These are phyloP conservation scores for Plasmopara muralis DNA, from an alignment of 352 stramenopile species.

Conservation along the genomic window DNA sequence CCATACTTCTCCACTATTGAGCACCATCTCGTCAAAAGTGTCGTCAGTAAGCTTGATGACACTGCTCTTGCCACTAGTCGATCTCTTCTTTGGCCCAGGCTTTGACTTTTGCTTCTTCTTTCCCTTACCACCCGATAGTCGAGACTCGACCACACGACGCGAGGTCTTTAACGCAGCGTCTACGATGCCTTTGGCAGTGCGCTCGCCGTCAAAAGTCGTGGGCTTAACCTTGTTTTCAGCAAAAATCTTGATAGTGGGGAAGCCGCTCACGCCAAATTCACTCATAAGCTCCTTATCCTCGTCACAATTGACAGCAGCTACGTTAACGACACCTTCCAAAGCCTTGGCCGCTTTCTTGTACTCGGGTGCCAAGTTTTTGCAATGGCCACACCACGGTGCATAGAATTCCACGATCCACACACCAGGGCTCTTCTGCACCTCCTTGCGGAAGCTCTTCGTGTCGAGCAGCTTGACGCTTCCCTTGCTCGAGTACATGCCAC, in stretches of 20 bases:
- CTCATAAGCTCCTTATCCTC: conserved; percentile 78
- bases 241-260: conserved; percentile 94
- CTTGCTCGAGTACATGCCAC: conserved; percentile 57
- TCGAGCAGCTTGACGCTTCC: conserved; percentile 69
- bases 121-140: conserved; percentile 51
- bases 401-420: conserved; percentile 95
- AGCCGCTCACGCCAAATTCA: conserved; percentile 87
- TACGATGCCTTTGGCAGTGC: conserved; percentile 80
- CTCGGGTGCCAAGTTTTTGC: conserved; percentile 89
- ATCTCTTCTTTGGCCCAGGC: conserved; percentile 39
- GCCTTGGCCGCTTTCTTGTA: conserved; percentile 89
- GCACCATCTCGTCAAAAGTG: conserved; percentile 87
- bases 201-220: conserved; percentile 70
- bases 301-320: conserved; percentile 82
- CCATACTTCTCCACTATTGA: conserved; percentile 88
- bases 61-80: conserved; percentile 39
- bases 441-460: conserved; percentile 57
- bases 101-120: conserved; percentile 39
- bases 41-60: conserved; percentile 89
- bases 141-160: conserved; percentile 70
- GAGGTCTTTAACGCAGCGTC: conserved; percentile 69
- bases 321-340: conserved; percentile 84
- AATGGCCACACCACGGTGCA: conserved; percentile 93
- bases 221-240: conserved; percentile 73
- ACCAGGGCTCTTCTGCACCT: conserved; percentile 61